Conservation (phyloP, 2,329 filamentous ascomycete species). For the Coniochaeta prunicola region DNA sequence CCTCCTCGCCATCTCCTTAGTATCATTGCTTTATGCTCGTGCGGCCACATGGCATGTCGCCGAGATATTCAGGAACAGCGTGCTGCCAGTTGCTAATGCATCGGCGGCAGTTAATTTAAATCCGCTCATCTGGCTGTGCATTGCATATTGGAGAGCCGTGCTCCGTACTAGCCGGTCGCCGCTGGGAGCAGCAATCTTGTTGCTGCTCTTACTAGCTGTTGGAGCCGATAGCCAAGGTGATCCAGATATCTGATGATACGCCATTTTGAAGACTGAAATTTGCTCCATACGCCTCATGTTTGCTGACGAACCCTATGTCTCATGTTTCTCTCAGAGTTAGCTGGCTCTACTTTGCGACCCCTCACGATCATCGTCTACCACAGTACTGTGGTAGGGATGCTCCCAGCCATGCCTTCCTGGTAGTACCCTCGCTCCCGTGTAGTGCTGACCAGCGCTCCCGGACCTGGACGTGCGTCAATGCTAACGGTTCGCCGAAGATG, state of each 20-base stretch:
- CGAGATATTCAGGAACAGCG: constrained; percentile 8
- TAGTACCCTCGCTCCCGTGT: background rate
- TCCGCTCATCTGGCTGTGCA: background rate
- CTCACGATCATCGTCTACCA: background rate
- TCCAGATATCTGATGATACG: too few species aligned
- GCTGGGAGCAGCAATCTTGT: too few species aligned
- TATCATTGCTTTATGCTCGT: background rate
- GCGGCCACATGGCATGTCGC: constrained; percentile 6
- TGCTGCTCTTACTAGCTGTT: too few species aligned
- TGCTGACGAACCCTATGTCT: too few species aligned
- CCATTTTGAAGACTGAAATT: too few species aligned
- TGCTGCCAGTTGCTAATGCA: background rate
- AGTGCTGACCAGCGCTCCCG: background rate
- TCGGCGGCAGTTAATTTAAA: background rate
- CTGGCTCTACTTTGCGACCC: background rate
- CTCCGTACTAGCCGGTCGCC: background rate
- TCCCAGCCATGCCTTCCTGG: too few species aligned
- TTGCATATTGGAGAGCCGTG: background rate
- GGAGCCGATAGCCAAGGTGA: too few species aligned
- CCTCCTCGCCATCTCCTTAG: background rate
- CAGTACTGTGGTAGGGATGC: too few species aligned
- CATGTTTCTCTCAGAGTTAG: too few species aligned
- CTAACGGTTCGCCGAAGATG: constrained; percentile 3
- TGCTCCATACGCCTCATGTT: too few species aligned
- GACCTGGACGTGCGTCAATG: constrained; percentile 1